These are phyloP conservation scores for Fonsecaea pedrosoi DNA, from an alignment of 2,329 filamentous ascomycete genomes.

Conservation along the genomic window DNA sequence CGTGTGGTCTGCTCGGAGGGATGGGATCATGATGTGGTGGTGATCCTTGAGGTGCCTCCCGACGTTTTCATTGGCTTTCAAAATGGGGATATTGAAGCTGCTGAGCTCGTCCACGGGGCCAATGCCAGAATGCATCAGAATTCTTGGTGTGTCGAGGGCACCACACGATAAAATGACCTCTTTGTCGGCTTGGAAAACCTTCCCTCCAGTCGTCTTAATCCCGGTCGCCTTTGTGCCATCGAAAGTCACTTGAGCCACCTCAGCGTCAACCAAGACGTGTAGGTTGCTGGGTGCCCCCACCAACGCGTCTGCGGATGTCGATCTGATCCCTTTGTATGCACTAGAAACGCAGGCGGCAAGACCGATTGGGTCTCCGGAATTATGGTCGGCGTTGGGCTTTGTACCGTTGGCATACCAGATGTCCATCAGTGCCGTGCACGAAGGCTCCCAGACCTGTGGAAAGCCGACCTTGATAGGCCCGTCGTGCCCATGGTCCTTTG, in stretches of 20 bases:
- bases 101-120: conserved; percentile 53
- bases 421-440: conserved; percentile 55
- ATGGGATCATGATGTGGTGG: conserved; percentile 43
- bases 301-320: conserved; percentile 61
- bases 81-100: conserved; percentile 50
- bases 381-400: conserved; percentile 61
- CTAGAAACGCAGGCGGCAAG: conserved; percentile 60
- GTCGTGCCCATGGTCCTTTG: conserved; percentile 55
- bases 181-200: conserved; percentile 47
- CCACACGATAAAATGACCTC: conserved; percentile 53
- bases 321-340: conserved; percentile 56
- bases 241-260: conserved; percentile 58
- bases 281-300: conserved; percentile 57
- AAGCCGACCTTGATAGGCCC: conserved; percentile 60
- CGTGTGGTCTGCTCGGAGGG: conserved; percentile 50
- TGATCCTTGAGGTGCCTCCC: conserved; percentile 58
- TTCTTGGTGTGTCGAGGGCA: conserved; percentile 49
- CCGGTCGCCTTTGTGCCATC: conserved; percentile 56
- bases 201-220: conserved; percentile 52
- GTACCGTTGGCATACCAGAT: conserved; percentile 58
- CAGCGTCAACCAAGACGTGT: conserved; percentile 57
- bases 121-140: conserved; percentile 58
- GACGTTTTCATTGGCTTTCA: conserved; percentile 50
- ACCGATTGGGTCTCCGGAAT: conserved; percentile 65
- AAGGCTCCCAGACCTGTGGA: conserved; percentile 57